Conservation (phyloP, 73 alveolate genomes). For the Stentor coeruleus region DNA sequence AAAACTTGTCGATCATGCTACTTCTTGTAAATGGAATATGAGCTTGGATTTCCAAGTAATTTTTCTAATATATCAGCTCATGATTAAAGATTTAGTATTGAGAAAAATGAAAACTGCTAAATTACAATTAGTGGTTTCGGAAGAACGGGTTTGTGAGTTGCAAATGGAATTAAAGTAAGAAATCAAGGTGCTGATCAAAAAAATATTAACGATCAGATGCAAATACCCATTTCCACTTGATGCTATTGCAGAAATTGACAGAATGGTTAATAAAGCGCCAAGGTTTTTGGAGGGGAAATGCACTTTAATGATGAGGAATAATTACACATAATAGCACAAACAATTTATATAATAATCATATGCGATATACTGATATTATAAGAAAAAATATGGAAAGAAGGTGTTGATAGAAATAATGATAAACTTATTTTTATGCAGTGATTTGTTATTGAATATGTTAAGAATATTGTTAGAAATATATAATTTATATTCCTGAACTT, state of each 20-base stretch:
- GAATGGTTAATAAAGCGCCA: not conserved
- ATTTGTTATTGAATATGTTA: too few species aligned
- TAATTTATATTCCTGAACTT: too few species aligned
- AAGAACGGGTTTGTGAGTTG: not conserved
- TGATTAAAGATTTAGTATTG: not conserved
- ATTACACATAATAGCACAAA: too few species aligned
- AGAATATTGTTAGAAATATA: too few species aligned
- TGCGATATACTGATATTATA: too few species aligned
- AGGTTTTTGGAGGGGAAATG: not conserved
- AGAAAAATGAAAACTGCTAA: not conserved
- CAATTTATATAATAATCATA: too few species aligned
- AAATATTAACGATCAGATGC: not conserved
- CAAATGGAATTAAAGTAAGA: not conserved
- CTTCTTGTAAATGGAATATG: not conserved
- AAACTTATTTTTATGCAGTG: too few species aligned
- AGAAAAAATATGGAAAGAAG: too few species aligned
- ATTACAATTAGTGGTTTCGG: not conserved
- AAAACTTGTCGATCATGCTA: not conserved
- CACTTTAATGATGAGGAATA: too few species aligned
- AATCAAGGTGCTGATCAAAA: not conserved
- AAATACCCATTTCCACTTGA: not conserved
- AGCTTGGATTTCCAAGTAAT: too few species aligned
- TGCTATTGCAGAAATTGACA: not conserved
- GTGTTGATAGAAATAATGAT: too few species aligned
- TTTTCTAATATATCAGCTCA: not conserved